Evolutionary conservation across 805 yeast species (phyloP).

Genomic region (Kluyveromyces nonfermentans): DNA sequence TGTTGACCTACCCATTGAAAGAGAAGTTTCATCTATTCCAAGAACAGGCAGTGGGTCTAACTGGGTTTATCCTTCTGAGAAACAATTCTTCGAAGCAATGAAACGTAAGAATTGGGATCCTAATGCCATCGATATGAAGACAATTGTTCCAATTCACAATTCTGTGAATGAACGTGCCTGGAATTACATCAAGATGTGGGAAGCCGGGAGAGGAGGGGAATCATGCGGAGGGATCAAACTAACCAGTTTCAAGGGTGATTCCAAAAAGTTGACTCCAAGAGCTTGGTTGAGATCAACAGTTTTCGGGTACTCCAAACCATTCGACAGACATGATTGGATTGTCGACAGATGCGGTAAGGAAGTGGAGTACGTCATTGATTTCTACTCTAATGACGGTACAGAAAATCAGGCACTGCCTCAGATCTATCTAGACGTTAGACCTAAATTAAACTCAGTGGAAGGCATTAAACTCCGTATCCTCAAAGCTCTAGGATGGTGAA

Average conservation of each 20-base stretch:
- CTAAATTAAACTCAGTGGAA: constrained; percentile 74
- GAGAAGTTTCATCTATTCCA: constrained; percentile 78
- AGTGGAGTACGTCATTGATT: constrained; percentile 89
- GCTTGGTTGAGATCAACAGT: constrained; percentile 58
- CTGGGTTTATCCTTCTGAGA: constrained; percentile 95
- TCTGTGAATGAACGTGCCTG: constrained; percentile 91
- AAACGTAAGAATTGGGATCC: constrained; percentile 84
- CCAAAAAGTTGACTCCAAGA: constrained; percentile 76
- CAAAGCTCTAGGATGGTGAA: constrained; percentile 47
- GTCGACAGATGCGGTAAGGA: constrained; percentile 75
- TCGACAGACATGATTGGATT: constrained; percentile 95
- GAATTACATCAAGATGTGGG: constrained; percentile 81
- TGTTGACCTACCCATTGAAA: constrained; percentile 50
- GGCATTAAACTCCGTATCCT: constrained; percentile 64
- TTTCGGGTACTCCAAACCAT: constrained; percentile 69
- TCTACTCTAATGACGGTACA: constrained; percentile 41
- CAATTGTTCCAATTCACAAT: constrained; percentile 90
- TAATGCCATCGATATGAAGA: constrained; percentile 68
- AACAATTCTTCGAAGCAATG: constrained; percentile 94
- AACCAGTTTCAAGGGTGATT: constrained; percentile 83
- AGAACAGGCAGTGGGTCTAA: constrained; percentile 56
- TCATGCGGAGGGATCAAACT: constrained; percentile 79
- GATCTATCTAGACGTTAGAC: constrained; percentile 83
- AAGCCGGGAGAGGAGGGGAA: constrained; percentile 45
- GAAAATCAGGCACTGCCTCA: constrained; percentile 32